A percentile compares a stretch with the other conserved stretches of the same genome.
These are phyloP conservation scores for Fusarium sp. DNA, from an alignment of 2,329 filamentous ascomycete genomes.

Conservation along the genomic window DNA sequence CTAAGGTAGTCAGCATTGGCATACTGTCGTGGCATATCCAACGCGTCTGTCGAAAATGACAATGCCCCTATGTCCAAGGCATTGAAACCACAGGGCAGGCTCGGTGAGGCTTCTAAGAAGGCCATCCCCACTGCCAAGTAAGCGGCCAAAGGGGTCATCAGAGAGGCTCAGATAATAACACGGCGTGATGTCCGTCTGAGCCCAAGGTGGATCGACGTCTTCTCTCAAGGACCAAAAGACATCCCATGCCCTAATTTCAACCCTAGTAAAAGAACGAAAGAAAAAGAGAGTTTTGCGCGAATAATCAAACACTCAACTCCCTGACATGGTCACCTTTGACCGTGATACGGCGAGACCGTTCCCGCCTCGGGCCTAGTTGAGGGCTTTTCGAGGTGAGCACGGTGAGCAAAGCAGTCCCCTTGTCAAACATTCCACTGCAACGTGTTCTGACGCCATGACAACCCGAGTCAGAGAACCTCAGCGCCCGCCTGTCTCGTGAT, in stretches of 20 bases:
- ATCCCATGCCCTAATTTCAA: neutral
- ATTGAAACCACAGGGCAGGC: neutral
- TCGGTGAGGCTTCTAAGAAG: neutral
- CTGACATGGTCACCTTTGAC: slow-evolving; percentile 4
- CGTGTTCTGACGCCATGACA: slow-evolving; percentile 37
- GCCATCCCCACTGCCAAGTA: neutral
- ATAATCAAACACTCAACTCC: slow-evolving; percentile 15
- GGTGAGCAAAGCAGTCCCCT: slow-evolving; percentile 23
- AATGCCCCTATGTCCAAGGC: neutral
- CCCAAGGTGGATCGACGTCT: neutral
- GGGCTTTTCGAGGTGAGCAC: slow-evolving; percentile 37
- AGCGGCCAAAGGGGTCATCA: slow-evolving; percentile 1
- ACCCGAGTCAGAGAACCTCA: slow-evolving; percentile 12
- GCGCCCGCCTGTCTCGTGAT: slow-evolving; percentile 39
- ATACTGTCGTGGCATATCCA: neutral
- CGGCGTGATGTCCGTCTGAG: neutral
- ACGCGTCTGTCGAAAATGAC: neutral
- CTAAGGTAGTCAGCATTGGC: neutral
- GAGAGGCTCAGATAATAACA: neutral
- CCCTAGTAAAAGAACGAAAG: neutral
- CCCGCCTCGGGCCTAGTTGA: slow-evolving; percentile 17
- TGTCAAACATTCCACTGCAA: slow-evolving; percentile 38
- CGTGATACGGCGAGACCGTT: slow-evolving; percentile 32
- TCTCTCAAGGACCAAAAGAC: neutral
- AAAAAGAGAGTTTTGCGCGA: slow-evolving; percentile 33